Conservation (phyloP, 108 stramenopile species). For the Cyclotella atomus region DNA sequence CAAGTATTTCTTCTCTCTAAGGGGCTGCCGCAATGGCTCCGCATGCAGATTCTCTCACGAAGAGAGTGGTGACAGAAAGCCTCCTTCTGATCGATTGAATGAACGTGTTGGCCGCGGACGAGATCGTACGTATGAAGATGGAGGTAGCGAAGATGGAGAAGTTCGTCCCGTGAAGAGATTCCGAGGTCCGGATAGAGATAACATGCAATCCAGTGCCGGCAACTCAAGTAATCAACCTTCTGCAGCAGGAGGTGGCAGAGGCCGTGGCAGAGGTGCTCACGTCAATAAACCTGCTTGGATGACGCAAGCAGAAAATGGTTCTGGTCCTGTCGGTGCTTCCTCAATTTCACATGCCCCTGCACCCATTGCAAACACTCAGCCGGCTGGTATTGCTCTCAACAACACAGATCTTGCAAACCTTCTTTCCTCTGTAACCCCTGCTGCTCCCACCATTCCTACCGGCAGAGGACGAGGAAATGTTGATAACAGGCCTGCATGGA, state of each 20-base stretch:
- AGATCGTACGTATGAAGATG: background rate
- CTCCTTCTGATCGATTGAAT: background rate
- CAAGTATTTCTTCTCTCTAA: conserved; percentile 2
- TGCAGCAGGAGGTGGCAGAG: background rate
- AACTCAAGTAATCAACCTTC: background rate
- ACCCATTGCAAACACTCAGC: background rate
- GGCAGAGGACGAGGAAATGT: background rate
- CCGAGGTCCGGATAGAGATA: background rate
- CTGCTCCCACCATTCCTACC: background rate
- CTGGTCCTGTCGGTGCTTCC: background rate
- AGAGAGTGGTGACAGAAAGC: background rate
- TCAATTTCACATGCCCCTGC: background rate
- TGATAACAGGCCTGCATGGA: conserved; percentile 7
- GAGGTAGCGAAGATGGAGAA: conserved; percentile 19
- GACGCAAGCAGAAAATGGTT: background rate
- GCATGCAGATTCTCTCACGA: conserved; percentile 7
- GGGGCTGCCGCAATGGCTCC: background rate
- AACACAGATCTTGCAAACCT: background rate
- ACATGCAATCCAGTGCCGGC: background rate
- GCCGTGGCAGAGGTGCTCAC: conserved; percentile 12
- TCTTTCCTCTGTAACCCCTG: background rate
- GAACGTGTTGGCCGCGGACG: background rate
- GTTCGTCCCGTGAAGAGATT: conserved; percentile 6
- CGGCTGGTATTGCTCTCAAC: no score
- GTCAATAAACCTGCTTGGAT: conserved; percentile 3